These are phyloP conservation scores for Bimuria novae-zelandiae DNA, from an alignment of 2,329 filamentous ascomycete species.

Conservation along the genomic window DNA sequence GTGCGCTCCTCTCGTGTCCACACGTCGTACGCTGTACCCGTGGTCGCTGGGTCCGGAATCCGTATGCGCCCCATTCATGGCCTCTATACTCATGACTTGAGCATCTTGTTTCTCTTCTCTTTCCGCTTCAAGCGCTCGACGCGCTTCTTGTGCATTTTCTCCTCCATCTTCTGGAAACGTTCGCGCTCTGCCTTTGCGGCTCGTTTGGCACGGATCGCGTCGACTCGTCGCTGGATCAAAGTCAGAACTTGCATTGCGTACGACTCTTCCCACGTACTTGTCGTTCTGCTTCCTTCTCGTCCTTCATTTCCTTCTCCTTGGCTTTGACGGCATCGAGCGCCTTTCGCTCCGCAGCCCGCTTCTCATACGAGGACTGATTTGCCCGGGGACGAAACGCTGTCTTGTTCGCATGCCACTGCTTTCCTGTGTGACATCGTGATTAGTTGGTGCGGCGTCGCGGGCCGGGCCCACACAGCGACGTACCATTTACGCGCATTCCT, in stretches of 20 bases:
- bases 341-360: conserved; percentile 72
- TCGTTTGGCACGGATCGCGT: conserved; percentile 82
- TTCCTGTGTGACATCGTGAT: conserved; percentile 63
- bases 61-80: not conserved
- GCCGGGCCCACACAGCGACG: conserved; percentile 20
- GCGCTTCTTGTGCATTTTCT: conserved; percentile 96
- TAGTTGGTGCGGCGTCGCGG: conserved; percentile 6
- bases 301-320: conserved; percentile 90
- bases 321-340: conserved; percentile 80
- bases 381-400: conserved; percentile 82
- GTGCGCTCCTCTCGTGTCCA: too few species aligned
- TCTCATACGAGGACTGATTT: conserved; percentile 78
- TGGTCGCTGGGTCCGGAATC: not conserved
- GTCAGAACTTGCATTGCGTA: conserved; percentile 11
- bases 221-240: conserved; percentile 68
- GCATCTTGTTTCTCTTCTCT: conserved; percentile 92
- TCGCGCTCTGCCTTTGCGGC: conserved; percentile 91
- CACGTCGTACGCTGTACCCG: not conserved
- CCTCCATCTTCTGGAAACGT: conserved; percentile 89
- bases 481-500: conserved; percentile 85
- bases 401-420: conserved; percentile 88
- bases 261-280: conserved; percentile 62
- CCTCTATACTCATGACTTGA: conserved; percentile 57
- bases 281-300: conserved; percentile 89
- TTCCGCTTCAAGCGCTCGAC: conserved; percentile 91